A percentile compares a stretch with the other conserved stretches of the same genome.
Evolutionary conservation across 2,329 filamentous ascomycete genomes (phyloP).

Genomic region (Penicillium sp.): DNA sequence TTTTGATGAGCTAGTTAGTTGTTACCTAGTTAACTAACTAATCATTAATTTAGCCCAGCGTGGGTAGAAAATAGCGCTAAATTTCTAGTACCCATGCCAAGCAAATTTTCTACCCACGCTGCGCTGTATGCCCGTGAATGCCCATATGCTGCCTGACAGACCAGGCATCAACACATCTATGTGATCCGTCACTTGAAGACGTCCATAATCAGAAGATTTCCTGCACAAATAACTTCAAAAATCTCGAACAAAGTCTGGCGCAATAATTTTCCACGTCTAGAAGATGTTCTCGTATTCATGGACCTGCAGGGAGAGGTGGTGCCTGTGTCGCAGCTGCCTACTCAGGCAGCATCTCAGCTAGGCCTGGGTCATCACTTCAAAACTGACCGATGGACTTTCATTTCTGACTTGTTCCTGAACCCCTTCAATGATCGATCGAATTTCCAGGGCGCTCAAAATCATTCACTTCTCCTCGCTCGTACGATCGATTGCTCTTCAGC

Average conservation of each 20-base stretch:
- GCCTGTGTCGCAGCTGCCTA: background rate
- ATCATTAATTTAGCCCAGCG: no score
- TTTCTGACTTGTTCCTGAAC: background rate
- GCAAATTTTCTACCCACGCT: no score
- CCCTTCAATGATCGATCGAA: background rate
- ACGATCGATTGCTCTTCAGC: background rate
- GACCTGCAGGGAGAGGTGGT: background rate
- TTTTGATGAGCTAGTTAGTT: no score
- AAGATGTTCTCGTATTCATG: background rate
- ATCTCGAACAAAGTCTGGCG: background rate
- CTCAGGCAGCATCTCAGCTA: background rate
- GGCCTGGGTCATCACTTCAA: background rate
- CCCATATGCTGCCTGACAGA: background rate
- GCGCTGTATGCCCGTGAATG: no score
- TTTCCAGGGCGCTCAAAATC: background rate
- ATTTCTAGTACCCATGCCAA: no score
- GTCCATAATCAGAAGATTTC: background rate
- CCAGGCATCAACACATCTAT: background rate
- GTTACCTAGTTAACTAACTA: no score
- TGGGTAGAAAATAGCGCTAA: no score
- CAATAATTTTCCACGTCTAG: background rate
- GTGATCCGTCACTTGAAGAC: background rate
- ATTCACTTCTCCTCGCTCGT: background rate
- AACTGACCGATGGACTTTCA: background rate
- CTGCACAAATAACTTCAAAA: no score